These are phyloP conservation scores for Amorphotheca resinae DNA, from an alignment of 495 filamentous ascomycete genomes.

Conservation along the genomic window DNA sequence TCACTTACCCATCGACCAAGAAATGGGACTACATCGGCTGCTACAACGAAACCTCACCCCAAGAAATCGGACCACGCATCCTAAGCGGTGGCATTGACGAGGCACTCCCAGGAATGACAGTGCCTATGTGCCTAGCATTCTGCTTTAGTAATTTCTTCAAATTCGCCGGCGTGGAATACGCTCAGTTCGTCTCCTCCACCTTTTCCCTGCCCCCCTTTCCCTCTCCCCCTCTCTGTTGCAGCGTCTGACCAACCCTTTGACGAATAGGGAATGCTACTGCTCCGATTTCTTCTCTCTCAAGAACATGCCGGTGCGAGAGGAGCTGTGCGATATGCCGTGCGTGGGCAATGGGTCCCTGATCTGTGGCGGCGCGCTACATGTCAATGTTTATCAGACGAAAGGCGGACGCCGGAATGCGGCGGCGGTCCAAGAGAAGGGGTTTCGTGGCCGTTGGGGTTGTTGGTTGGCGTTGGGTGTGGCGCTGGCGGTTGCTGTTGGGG, in stretches of 20 bases:
- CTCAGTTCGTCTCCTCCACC: conserved; percentile 24
- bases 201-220: background rate
- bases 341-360: conserved; percentile 28
- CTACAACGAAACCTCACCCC: conserved; percentile 33
- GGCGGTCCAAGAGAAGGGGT: background rate
- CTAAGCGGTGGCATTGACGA: conserved; percentile 25
- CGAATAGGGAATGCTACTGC: conserved; percentile 38
- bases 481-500: conserved; percentile 4
- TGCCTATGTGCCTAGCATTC: conserved; percentile 28
- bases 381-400: conserved; percentile 24
- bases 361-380: conserved; percentile 32
- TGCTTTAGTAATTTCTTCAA: conserved; percentile 22
- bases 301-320: conserved; percentile 23
- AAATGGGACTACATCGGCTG: conserved; percentile 30
- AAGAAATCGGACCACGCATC: conserved; percentile 20
- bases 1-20: background rate
- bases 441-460: conserved; percentile 2
- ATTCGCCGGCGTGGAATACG: conserved; percentile 36
- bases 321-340: conserved; percentile 30
- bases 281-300: conserved; percentile 24
- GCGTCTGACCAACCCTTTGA: background rate
- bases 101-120: conserved; percentile 28
- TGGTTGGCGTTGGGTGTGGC: conserved; percentile 17
- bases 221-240: conserved; percentile 1
- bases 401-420: conserved; percentile 4